Base-by-base conservation (phyloP, 2,329 filamentous ascomycete genomes). In the Ophiostoma populinum region DNA sequence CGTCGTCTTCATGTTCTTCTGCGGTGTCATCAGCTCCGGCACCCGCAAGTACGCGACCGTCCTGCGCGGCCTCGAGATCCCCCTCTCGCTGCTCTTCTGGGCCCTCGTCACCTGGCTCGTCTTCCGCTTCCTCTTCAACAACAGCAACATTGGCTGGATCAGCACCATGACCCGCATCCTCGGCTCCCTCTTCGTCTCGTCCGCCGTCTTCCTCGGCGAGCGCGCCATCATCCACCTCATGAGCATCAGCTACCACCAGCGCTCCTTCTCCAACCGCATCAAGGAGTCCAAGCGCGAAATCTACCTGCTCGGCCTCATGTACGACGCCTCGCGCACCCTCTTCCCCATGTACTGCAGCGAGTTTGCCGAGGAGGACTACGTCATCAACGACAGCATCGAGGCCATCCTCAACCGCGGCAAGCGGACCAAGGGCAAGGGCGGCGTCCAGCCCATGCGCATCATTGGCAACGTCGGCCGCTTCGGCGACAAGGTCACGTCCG, bases 271-370 rank as follows among this genome's bases (percentile, higher is more conserved):
- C 46, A 70, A 73, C 43, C 64, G 73, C 34, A 95, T 98, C 62
- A 80, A 82, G 54, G 76, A 83, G 27, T 93, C 85, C 17, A 95
- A 98, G 61, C 77, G 72, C 38, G 81, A 87, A 45, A 70, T 95
- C 32, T 69, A 73, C 49, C 68, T 95, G 3, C 63, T 98, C 2
- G 76, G 80, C 13, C 60, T 90, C 20, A 72, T 98, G 37, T 94
- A 92, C 53, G 86, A 95, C 44, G 85, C 86, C 15, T 94, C 87
- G 3, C 70, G 85, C 35, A 67, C 74, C 5, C 63, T 95, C 34
- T 98, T 95, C 50, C 90, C 90, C 18, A 79, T 85, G 57, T 93
- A 93, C 58, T 93, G 85, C 56, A 66, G 63, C 17, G 87, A 95
- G 48, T 95, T 98, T 47, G 65, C 69, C 13, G 81, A 94, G 17